Evolutionary conservation across 805 yeast genomes (phyloP), one percentile per base, ranked within the genome.

Genomic region (Lachancea sp.): DNA sequence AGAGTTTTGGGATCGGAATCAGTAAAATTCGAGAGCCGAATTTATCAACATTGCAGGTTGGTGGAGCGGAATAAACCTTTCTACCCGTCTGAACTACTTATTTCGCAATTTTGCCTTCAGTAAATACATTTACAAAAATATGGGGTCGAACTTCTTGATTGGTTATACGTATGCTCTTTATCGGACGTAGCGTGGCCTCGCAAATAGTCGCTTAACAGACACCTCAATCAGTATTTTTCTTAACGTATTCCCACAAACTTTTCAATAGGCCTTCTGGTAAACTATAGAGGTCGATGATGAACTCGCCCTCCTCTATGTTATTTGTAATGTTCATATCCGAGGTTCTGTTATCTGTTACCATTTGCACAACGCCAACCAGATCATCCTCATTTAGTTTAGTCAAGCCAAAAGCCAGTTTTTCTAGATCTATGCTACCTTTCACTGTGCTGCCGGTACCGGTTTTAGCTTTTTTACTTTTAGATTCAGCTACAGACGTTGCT

Each of bases 261-360:
- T 85, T 87, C 60, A 92, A 74, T 60, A 92, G 69, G 30, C 83
- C 78, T 60, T 90, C 97, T 16, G 97, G 97, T 50, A 90, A 70
- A 20, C 97, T 89, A 64, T 78, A 89, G 52, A 90, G 74, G 66
- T 90, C 98, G 85, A 90, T 86, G 40, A 95, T 87, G 63, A 92
- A 90, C 68, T 92, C 97, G 39, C 98, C 98, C 54, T 86, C 90
- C 47, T 90, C 97, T 37, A 86, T 88, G 56, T 90, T 95, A 62
- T 92, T 90, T 60, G 89, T 89, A 53, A 90, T 83, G 64, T 83
- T 88, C 95, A 90, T 90, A 36, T 90, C 97, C 33, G 86, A 78
- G 4, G 97, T 87, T 58, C 86, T 77, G 67, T 92, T 92, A 62
- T 90, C 97, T 32, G 95, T 88, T 29, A 90, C 92, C 96, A 90